These are phyloP conservation scores for Phlebiopsis gigantea DNA, from an alignment of 768 basidiomycete species.

Conservation along the genomic window DNA sequence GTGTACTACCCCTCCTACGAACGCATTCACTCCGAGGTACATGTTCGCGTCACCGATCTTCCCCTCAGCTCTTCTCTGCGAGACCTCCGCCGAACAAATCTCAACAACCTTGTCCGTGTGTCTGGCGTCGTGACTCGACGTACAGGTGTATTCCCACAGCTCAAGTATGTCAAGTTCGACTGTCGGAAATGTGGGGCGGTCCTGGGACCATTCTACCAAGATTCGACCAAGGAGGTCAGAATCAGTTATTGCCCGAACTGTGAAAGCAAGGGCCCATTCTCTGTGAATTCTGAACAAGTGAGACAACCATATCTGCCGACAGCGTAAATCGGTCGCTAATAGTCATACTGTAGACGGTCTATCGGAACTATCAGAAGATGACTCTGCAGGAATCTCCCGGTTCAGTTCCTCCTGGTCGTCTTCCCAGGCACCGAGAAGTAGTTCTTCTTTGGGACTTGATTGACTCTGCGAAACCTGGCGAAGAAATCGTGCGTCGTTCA, in stretches of 20 bases:
- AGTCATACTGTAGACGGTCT: constrained; percentile 71
- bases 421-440: constrained; percentile 95
- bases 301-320: not conserved
- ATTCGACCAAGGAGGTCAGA: constrained; percentile 88
- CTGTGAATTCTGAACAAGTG: constrained; percentile 94
- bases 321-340: not conserved
- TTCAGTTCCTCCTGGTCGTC: constrained; percentile 93
- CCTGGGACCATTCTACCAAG: constrained; percentile 96
- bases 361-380: constrained; percentile 98
- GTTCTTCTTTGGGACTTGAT: constrained; percentile 97
- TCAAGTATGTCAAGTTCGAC: constrained; percentile 99
- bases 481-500: constrained; percentile 76
- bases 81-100: constrained; percentile 85
- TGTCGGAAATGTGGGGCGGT: constrained; percentile 93
- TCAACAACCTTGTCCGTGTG: constrained; percentile 94
- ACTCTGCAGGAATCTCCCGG: constrained; percentile 97
- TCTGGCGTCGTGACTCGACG: constrained; percentile 94
- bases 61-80: constrained; percentile 87
- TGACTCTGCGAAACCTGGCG: constrained; percentile 96
- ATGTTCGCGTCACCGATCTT: constrained; percentile 93
- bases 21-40: constrained; percentile 96
- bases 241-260: constrained; percentile 94
- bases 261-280: constrained; percentile 92
- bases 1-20: constrained; percentile 95
- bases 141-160: constrained; percentile 96